Percentiles rank a stretch among this genome's conserved stretches.
Evolutionary conservation across 2,329 filamentous ascomycete species (phyloP).

Genomic region (Colletotrichum musae): DNA sequence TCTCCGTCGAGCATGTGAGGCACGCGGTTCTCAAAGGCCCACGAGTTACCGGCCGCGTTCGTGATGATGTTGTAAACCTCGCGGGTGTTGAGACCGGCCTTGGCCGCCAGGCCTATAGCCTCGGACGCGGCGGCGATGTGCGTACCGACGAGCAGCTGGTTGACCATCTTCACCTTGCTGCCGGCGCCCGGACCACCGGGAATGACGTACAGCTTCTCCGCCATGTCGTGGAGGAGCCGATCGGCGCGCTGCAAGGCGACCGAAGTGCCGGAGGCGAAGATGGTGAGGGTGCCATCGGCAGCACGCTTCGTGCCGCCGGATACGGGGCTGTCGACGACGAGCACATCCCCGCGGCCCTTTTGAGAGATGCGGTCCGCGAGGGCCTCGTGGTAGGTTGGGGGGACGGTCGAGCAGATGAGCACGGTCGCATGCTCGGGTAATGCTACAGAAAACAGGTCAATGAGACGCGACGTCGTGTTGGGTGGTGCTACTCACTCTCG

Average conservation of each 20-base stretch:
- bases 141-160: slow-evolving; percentile 66
- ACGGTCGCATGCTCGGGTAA: slow-evolving; percentile 38
- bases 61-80: slow-evolving; percentile 49
- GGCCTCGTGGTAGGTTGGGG: slow-evolving; percentile 47
- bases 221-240: slow-evolving; percentile 70
- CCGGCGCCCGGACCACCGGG: slow-evolving; percentile 64
- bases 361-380: slow-evolving; percentile 32
- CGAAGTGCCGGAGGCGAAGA: slow-evolving; percentile 71
- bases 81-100: slow-evolving; percentile 59
- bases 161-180: slow-evolving; percentile 68
- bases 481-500: slow-evolving; percentile 21
- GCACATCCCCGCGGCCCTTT: slow-evolving; percentile 43
- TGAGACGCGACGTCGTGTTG: neutral
- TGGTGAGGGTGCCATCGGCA: slow-evolving; percentile 78
- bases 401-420: slow-evolving; percentile 54
- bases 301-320: slow-evolving; percentile 79
- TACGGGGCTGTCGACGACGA: slow-evolving; percentile 80
- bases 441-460: slow-evolving; percentile 26
- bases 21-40: slow-evolving; percentile 71
- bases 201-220: slow-evolving; percentile 68
- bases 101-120: slow-evolving; percentile 66
- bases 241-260: slow-evolving; percentile 66
- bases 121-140: slow-evolving; percentile 67
- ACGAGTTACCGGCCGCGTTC: slow-evolving; percentile 55
- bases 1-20: slow-evolving; percentile 67